These are phyloP conservation scores for Epicoccum sorghinum DNA, from an alignment of 2,329 filamentous ascomycete species.

Conservation along the genomic window DNA sequence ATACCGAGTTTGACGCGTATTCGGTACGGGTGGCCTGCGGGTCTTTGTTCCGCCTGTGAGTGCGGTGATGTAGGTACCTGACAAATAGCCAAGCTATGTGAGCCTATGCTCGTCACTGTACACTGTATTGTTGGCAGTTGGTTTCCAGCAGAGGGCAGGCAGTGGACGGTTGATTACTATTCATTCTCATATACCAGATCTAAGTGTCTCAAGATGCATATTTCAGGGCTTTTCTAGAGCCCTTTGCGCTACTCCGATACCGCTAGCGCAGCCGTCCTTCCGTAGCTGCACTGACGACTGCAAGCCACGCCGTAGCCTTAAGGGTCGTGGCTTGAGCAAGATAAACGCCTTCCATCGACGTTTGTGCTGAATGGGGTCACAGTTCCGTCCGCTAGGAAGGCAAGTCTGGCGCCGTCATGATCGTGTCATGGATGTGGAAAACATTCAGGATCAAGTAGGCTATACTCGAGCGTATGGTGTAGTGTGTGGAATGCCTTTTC, in stretches of 20 bases:
- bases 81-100: too few species aligned
- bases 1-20: too few species aligned
- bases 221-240: constrained; percentile 3
- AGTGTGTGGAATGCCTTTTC: not conserved
- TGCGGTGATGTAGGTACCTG: too few species aligned
- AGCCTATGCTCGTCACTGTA: too few species aligned
- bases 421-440: not conserved
- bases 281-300: not conserved
- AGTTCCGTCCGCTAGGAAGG: constrained; percentile 13
- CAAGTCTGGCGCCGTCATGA: not conserved
- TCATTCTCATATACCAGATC: too few species aligned
- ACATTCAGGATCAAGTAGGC: not conserved
- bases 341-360: not conserved
- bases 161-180: too few species aligned
- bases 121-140: too few species aligned
- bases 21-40: too few species aligned
- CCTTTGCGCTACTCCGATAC: not conserved
- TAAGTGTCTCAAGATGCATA: too few species aligned
- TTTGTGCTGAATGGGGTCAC: constrained; percentile 1
- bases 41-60: too few species aligned
- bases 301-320: not conserved
- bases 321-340: not conserved
- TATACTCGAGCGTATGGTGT: not conserved
- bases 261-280: not conserved
- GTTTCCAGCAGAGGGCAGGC: too few species aligned